Conservation (phyloP, 306 rosid genomes). For the Fragaria nilgerrensis region DNA sequence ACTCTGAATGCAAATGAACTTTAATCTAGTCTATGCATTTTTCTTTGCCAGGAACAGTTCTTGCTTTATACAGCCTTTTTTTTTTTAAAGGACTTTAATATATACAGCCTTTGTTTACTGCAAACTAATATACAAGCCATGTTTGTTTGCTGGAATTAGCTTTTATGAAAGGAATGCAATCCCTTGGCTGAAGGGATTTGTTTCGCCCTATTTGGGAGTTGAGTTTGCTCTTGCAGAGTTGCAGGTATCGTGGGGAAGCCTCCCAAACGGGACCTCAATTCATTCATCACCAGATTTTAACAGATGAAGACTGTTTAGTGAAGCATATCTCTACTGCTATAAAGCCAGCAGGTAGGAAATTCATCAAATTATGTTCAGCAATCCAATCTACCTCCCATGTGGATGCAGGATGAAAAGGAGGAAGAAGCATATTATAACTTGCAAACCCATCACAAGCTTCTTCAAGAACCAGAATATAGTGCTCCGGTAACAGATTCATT, state of each 20-base stretch:
- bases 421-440: slow-evolving; percentile 12
- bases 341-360: no score
- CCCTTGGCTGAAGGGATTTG: neutral
- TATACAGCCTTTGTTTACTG: neutral
- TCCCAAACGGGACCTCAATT: neutral
- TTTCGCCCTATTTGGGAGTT: neutral
- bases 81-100: neutral
- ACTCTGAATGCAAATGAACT: neutral
- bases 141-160: neutral
- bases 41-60: neutral
- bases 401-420: slow-evolving; percentile 2
- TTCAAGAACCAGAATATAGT: slow-evolving; percentile 26
- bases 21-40: neutral
- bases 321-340: neutral
- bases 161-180: neutral
- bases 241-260: neutral
- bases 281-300: neutral
- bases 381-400: slow-evolving; percentile 12
- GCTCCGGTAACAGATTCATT: slow-evolving; percentile 20
- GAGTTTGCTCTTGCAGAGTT: neutral
- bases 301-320: neutral
- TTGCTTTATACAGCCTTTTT: neutral
- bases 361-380: neutral
- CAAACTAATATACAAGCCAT: neutral
- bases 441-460: slow-evolving; percentile 18